Evolutionary conservation across 306 rosid species (phyloP), one percentile per base, ranked within the genome.

Genomic region (Malus orientalis): DNA sequence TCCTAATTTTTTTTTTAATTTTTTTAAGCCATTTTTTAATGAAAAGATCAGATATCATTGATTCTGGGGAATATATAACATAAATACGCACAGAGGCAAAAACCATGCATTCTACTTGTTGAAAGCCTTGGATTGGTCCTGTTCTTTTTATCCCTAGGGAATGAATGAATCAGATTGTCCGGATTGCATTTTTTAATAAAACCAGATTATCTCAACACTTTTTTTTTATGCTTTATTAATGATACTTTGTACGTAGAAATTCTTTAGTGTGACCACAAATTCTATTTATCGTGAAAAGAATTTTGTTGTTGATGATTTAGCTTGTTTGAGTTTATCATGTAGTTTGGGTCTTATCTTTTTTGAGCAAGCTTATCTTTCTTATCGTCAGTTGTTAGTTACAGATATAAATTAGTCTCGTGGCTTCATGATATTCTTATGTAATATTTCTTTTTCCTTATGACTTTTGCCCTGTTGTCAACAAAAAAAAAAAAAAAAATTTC

Each of bases 181-280:
- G 53, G 71, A 80, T 69, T 70, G 72, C 32, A 79, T 74, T 76
- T 83, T 80, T 79, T 79, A 72, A 68, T 76, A 70, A 84, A 57
- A 82, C 81, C 81, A 76, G 84, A 77, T 67, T 63, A 51, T 73
- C 76, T 74, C 58, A 83, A 54, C 53, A 63, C 74, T 69, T 40
- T 47, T 29, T 32, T 79, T 71, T 65, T 61, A 70, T 79, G 49
- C 68, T 74, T 82, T 40, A 3, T 53, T 65, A 36, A 36, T 63
- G 40, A 55, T 80, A 85, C 69, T 77, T 69, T 53, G 81, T 79
- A 85, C 16, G 53, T 15, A 14, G 5, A 47, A 13, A 0, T 47
- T 47, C 7, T 47, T 47, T 47, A 47, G 5, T 47, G 54, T 47
- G 16, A 47, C 6, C 40, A 6, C 0, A 7, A 0, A 36, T 36